Conservation (phyloP, 148 eudicot genomes). For the Rhododendron ferrugineum region DNA sequence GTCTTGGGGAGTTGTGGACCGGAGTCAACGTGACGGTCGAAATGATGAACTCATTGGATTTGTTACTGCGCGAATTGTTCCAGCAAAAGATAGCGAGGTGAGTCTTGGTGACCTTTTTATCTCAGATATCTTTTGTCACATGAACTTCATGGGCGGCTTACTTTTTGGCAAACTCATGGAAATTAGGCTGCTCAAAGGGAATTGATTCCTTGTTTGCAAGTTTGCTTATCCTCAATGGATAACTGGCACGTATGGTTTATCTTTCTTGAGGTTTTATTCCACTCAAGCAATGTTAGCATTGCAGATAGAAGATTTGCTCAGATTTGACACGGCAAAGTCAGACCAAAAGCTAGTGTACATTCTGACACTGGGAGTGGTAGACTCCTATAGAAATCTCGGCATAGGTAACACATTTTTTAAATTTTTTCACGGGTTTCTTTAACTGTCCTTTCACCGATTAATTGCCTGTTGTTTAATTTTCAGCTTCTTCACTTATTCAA, state of each 20-base stretch:
- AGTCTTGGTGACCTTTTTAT: constrained; percentile 11
- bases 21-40: constrained; percentile 53
- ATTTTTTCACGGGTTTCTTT: constrained; percentile 5
- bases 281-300: background rate
- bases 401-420: constrained; percentile 46
- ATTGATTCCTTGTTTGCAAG: background rate
- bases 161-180: background rate
- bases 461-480: constrained; percentile 17
- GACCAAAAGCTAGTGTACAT: constrained; percentile 79
- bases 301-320: constrained; percentile 78
- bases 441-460: constrained; percentile 7
- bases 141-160: background rate
- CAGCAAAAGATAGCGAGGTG: constrained; percentile 88
- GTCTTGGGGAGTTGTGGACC: constrained; percentile 99
- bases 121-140: background rate
- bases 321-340: constrained; percentile 53
- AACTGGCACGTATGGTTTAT: background rate
- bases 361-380: constrained; percentile 88
- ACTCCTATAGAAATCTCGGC: constrained; percentile 85
- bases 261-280: constrained; percentile 7
- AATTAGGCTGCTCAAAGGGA: background rate
- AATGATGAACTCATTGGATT: constrained; percentile 89
- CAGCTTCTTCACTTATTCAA: constrained; percentile 78
- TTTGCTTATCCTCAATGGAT: background rate
- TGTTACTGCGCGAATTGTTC: constrained; percentile 65